Evolutionary conservation across 169 alveolate genomes (phyloP), one percentile per base, ranked within the genome.

Genomic region (Eimeria necatrix): DNA sequence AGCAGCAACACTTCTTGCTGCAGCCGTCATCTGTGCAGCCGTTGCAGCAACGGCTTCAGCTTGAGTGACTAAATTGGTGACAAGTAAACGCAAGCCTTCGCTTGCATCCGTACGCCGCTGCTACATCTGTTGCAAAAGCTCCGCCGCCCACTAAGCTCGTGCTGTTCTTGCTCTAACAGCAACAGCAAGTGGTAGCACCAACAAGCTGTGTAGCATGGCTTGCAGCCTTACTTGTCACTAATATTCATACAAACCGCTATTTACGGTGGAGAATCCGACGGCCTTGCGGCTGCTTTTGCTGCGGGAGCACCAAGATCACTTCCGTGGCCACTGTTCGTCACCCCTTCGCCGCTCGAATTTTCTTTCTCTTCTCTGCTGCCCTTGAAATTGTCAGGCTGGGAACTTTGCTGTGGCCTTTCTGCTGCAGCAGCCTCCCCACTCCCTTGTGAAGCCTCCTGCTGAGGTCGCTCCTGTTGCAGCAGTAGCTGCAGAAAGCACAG

Each of bases 191-290:
- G 73, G 74, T 4, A 81, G 73, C 88, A 53, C 49, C 51, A 16
- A 64, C n/a, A 4, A n/a, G 3, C 86, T 18, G 8, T 20, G 74
- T 9, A 53, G 41, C 53, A 26, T 52, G 73, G 73, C 90, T 53
- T 22, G 52, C 90, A 53, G 90, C 90, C 73, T 22, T 81, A 24
- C 90, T 32, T 81, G 90, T 74, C 59, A 71, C 90, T 61, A 76
- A 49, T 73, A n/a, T 4, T 49, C 48, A n/a, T 59, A 20, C 3
- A 18, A 18, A 26, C 60, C 59, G 7, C 86, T 46, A 48, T 20
- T 49, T 49, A 48, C 60, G 86, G 64, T 49, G 86, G 86, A 48
- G 64, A 48, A 61, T 48, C 86, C 51, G 41, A 32, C 48, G 46
- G 64, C 32, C 86, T 76, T 20, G 46, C 48, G 18, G 61, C 41